These are phyloP conservation scores for Panaeolus cyanescens DNA, from an alignment of 768 basidiomycete species.

Conservation along the genomic window DNA sequence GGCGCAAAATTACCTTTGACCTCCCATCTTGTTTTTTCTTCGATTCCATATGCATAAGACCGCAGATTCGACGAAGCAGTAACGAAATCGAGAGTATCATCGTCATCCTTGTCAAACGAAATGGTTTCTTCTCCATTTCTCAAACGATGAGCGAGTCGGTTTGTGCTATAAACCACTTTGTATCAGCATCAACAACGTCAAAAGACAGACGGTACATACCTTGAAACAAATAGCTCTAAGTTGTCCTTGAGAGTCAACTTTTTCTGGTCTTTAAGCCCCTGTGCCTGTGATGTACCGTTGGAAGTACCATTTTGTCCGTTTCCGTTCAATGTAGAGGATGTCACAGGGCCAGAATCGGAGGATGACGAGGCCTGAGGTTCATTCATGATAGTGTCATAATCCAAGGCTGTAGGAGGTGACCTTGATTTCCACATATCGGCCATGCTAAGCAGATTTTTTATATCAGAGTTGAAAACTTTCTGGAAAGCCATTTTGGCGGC, in stretches of 20 bases:
- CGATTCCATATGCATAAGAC: constrained; percentile 87
- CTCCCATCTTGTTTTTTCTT: constrained; percentile 90
- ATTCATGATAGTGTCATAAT: constrained; percentile 74
- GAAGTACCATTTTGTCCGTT: constrained; percentile 31
- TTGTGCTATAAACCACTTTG: constrained; percentile 55
- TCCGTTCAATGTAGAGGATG: constrained; percentile 2
- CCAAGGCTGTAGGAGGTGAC: constrained; percentile 82
- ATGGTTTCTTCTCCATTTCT: constrained; percentile 70
- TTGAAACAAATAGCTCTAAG: constrained; percentile 79
- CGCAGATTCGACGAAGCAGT: constrained; percentile 93
- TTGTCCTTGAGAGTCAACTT: constrained; percentile 79
- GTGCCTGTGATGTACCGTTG: constrained; percentile 13
- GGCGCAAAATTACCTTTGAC: constrained; percentile 71
- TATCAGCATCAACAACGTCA: background rate
- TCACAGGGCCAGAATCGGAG: constrained; percentile 27
- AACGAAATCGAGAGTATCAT: constrained; percentile 96
- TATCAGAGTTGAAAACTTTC: constrained; percentile 91
- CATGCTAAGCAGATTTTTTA: constrained; percentile 89
- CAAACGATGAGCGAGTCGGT: constrained; percentile 72
- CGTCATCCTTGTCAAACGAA: constrained; percentile 97
- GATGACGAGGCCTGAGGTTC: constrained; percentile 37
- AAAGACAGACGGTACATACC: constrained; percentile 52
- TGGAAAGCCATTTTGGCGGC: constrained; percentile 78
- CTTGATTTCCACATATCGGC: constrained; percentile 95
- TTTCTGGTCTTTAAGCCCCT: constrained; percentile 79